Base-by-base conservation (phyloP, 306 rosid genomes). In the Bauhinia variegata region DNA sequence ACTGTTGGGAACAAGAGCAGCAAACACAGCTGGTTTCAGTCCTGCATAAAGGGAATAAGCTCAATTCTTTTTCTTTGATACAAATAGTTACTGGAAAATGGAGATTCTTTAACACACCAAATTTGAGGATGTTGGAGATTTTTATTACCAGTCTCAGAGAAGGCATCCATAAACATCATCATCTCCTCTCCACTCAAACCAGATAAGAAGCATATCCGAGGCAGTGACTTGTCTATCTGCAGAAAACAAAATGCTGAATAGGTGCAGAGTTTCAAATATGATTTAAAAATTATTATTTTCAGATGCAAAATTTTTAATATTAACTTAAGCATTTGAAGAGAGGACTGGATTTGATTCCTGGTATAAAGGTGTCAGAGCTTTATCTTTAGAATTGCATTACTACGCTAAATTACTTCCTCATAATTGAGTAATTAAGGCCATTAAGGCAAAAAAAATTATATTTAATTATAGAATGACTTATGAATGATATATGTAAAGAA, bases 111-210 rank as follows among this genome's bases (percentile, higher is more conserved):
- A 2, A 33, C 34, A 41, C 54, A 38, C 28, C 17, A 54, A 14
- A 61, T 19, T n/a, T 54, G n/a, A 67, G 53, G 16, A 41, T 54
- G 50, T 17, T 46, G 47, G 39, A 62, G 17, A 60, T 55, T 28
- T 55, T 36, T 2, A 15, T 65, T 86, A 89, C 97, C 98, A 7
- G 88, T 68, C 69, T 93, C 96, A 4, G 91, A 95, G 75, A 88
- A 93, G 74, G 96, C 84, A 54, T 93, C 97, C 23, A 93, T 84
- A 74, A 93, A 88, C 96, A 88, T 85, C 86, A 93, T 84, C 98
- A 83, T 93, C 87, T 93, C 97, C 80, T 89, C 97, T 55, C 98
- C 97, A 13, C 84, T 86, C 60, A 93, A 86, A 75, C 98, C 98
- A 13, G 97, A 93, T 23, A 89, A 73, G 85, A 93, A 88, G 73